These are phyloP conservation scores for Sporisorium scitamineum DNA, from an alignment of 1,284 basidiomycete genomes.

Conservation along the genomic window DNA sequence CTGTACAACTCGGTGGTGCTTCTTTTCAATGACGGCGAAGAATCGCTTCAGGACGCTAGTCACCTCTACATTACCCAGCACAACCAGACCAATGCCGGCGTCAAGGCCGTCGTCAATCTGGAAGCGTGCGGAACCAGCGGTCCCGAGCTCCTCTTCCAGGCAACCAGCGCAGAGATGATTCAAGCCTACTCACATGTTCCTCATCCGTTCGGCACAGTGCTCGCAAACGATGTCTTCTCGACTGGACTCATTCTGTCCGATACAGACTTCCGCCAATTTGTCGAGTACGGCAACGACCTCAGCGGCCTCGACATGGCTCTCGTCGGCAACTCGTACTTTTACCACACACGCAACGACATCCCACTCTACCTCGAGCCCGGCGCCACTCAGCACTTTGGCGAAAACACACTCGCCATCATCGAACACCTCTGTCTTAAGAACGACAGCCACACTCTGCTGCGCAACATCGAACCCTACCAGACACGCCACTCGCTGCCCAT, in stretches of 20 bases:
- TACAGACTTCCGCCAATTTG: conserved; percentile 78
- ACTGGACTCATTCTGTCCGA: conserved; percentile 84
- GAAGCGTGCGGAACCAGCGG: conserved; percentile 93
- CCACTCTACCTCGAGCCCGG: conserved; percentile 85
- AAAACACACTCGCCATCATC: conserved; percentile 87
- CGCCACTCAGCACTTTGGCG: conserved; percentile 86
- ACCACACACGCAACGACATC: conserved; percentile 88
- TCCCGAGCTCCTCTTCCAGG: conserved; percentile 92
- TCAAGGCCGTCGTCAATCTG: conserved; percentile 89
- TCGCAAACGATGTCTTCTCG: conserved; percentile 93
- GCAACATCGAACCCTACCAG: conserved; percentile 38
- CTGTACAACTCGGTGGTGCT: conserved; percentile 87
- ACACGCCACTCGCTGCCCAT: conserved; percentile 74
- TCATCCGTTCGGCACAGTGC: conserved; percentile 88
- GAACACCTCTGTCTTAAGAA: conserved; percentile 76
- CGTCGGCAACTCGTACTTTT: conserved; percentile 91
- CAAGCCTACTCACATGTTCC: conserved; percentile 88
- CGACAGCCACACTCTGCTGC: conserved; percentile 62
- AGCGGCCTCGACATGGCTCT: conserved; percentile 82
- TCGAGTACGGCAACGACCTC: conserved; percentile 78
- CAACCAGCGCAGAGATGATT: conserved; percentile 93
- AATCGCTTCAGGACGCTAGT: conserved; percentile 87
- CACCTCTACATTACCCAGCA: conserved; percentile 73
- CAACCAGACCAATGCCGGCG: conserved; percentile 72
- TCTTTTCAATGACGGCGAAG: conserved; percentile 94